Percentiles rank a stretch among this genome's conserved stretches.
Evolutionary conservation across 2,329 filamentous ascomycete species (phyloP).

Genomic region (Graphiopsis chlorocephala): DNA sequence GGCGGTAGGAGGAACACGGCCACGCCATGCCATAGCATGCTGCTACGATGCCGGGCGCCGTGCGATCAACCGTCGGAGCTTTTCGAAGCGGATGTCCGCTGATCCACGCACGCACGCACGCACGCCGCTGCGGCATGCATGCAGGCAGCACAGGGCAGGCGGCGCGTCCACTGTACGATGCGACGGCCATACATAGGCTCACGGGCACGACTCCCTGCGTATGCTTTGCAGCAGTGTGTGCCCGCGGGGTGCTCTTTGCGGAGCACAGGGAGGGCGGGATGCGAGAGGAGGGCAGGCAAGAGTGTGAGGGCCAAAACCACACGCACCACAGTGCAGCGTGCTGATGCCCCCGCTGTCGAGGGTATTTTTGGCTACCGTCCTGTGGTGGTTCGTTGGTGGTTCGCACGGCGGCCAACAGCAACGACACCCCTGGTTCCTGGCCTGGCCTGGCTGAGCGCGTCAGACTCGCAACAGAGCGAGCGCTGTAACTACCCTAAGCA

Average conservation of each 20-base stretch:
- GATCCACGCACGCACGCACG: conserved; percentile 9
- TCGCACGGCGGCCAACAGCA: conserved; percentile 3
- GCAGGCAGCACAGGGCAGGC: conserved; percentile 16
- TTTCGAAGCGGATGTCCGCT: conserved; percentile 12
- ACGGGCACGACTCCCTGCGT: conserved; percentile 1
- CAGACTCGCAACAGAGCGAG: conserved; percentile 2
- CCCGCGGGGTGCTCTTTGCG: conserved; percentile 4
- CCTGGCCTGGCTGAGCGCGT: conserved; percentile 4
- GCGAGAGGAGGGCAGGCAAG: not conserved
- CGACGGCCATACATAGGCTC: conserved; percentile 7
- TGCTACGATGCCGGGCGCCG: conserved; percentile 8
- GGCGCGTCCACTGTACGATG: conserved; percentile 4
- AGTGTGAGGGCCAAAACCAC: not conserved
- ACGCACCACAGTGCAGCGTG: not conserved
- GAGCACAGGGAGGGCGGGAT: not conserved
- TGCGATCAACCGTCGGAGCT: conserved; percentile 15
- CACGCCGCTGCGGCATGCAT: not conserved
- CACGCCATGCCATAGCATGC: conserved; percentile 13
- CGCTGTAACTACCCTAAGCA: not conserved
- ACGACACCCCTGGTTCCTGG: conserved; percentile 7
- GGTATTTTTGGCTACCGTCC: conserved; percentile 13
- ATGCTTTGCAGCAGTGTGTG: conserved; percentile 4
- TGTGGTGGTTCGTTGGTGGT: not conserved
- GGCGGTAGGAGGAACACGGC: not conserved
- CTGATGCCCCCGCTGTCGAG: conserved; percentile 10